phyloP scores from a whole-genome alignment of 1,284 basidiomycete genomes.

The Fomitopsis betulina region DNA sequence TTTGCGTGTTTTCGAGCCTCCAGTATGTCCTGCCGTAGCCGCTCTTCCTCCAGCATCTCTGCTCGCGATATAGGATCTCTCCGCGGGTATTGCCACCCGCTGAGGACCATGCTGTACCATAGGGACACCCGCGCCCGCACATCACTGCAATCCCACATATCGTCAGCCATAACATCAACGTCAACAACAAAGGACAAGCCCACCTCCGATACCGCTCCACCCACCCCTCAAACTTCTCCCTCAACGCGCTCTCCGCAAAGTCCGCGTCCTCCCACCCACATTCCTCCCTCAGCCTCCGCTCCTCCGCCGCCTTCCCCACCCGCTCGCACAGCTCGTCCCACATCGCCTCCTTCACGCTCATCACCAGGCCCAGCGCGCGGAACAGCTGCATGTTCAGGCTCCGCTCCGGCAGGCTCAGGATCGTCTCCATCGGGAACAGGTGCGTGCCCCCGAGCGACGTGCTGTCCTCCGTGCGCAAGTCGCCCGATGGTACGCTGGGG shows the following conservation, averaged over 20 bases:
- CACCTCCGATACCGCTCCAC: conserved; percentile 59
- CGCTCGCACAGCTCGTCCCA: conserved; percentile 71
- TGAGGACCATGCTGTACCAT: conserved; percentile 58
- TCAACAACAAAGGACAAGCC: not conserved
- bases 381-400: conserved; percentile 70
- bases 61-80: conserved; percentile 62
- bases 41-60: conserved; percentile 63
- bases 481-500: conserved; percentile 1
- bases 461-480: conserved; percentile 3
- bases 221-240: conserved; percentile 60
- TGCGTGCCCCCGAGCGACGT: not conserved
- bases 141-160: conserved; percentile 39
- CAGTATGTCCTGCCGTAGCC: conserved; percentile 59
- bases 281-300: conserved; percentile 40
- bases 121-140: conserved; percentile 64
- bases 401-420: conserved; percentile 48
- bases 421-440: conserved; percentile 40
- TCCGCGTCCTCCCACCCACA: conserved; percentile 69
- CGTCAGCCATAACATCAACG: not conserved
- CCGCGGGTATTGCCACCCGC: conserved; percentile 59
- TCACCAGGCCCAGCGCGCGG: conserved; percentile 56
- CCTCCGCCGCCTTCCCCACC: conserved; percentile 40
- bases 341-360: conserved; percentile 73
- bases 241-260: conserved; percentile 46
- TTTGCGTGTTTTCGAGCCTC: conserved; percentile 51